Evolutionary conservation across 371 early-diverging fungal species (phyloP), one percentile per base, ranked within the genome.

Genomic region (Circinella minor): DNA sequence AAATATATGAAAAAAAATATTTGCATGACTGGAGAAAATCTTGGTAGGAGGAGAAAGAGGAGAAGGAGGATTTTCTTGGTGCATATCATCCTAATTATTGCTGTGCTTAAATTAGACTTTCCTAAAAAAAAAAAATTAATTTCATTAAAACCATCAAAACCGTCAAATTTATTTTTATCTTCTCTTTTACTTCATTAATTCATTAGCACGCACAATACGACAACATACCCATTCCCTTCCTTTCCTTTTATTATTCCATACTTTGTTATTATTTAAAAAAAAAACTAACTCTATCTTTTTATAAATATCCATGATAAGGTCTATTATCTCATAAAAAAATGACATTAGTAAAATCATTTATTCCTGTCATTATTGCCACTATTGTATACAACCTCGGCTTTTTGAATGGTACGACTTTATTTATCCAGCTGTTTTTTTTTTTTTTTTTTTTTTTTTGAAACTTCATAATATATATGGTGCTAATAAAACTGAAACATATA

Each of bases 321-420:
- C 15, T 51, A 27, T 15, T 54, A 15, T 54, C 9, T 54, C 15
- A 15, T 18, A 15, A 15, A 54, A 54, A 6, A 15, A 57, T 57
- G 57, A 57, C 57, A 10, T 14, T 57, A 4, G 36, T 57, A 57
- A 57, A 57, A 57, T 57, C 57, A 57, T 57, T 57, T 36, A 18
- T 65, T 65, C 65, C 65, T 36, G 38, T 65, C 65, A 36, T 65
- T 65, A 51, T 54, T 37, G 65, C 65, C 49, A 34, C 37, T 18
- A 20, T 65, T 8, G 65, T 65, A 15, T 65, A 49, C 34, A n/a
- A 54, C 51, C 51, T 57, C 4, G 34, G 57, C 6, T 57, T 51
- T 48, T 49, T 65, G 15, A 54, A 65, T 49, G 65, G 65, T 65
- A 65, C 1, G 36, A 17, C 9, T n/a, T 15, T 36, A 11, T 15